phyloP scores from a whole-genome alignment of 257 asterid species.

The Jaltomata sinuosa region DNA sequence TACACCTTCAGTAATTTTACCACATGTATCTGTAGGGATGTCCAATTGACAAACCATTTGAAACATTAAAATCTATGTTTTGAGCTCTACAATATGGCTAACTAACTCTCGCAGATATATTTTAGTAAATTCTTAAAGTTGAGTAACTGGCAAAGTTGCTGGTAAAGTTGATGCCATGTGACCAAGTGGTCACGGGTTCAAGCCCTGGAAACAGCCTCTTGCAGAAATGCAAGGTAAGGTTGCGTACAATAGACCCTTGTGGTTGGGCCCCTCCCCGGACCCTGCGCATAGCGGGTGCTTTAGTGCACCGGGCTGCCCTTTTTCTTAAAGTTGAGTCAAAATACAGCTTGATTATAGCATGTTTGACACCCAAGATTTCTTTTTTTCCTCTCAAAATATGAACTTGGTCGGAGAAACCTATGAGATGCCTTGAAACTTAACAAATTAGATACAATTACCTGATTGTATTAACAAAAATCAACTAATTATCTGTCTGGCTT shows the following conservation, averaged over 20 bases:
- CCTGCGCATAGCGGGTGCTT: too few relatives aligned
- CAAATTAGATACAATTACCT: not conserved
- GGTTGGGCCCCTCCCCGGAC: too few relatives aligned
- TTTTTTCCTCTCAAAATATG: not conserved
- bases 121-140: too few relatives aligned
- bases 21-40: not conserved
- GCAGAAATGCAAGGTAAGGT: too few relatives aligned
- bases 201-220: too few relatives aligned
- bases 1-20: not conserved
- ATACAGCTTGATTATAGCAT: not conserved
- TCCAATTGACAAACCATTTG: not conserved
- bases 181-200: too few relatives aligned
- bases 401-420: not conserved
- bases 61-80: not conserved
- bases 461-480: not conserved
- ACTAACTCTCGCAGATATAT: not conserved
- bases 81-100: too few relatives aligned
- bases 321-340: not conserved
- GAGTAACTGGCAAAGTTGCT: too few relatives aligned
- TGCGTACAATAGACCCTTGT: too few relatives aligned
- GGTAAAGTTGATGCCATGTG: too few relatives aligned
- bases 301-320: too few relatives aligned
- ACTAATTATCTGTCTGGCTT: not conserved
- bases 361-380: not conserved
- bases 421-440: not conserved